Evolutionary conservation across 2,329 filamentous ascomycete species (phyloP).

Genomic region (Sclerotinia spermophila): DNA sequence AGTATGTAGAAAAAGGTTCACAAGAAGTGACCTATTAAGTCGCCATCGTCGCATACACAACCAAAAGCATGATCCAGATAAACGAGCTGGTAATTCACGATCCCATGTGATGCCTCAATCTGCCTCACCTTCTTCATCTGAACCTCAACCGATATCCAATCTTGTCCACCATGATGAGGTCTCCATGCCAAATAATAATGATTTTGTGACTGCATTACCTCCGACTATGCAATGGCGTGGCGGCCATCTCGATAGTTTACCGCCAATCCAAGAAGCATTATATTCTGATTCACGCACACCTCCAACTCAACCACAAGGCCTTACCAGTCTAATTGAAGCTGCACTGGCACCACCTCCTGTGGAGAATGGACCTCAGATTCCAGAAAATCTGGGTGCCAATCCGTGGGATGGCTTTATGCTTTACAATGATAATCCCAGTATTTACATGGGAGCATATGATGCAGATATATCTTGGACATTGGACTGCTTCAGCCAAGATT

Average conservation of each 20-base stretch:
- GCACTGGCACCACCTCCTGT: constrained; percentile 28
- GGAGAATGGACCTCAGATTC: constrained; percentile 20
- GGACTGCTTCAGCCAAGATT: constrained; percentile 22
- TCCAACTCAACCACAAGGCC: constrained; percentile 25
- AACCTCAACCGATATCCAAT: constrained; percentile 18
- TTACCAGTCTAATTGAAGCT: constrained; percentile 34
- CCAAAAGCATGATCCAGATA: not conserved
- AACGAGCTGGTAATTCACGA: constrained; percentile 18
- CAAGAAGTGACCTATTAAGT: constrained; percentile 34
- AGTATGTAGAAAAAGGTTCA: constrained; percentile 34
- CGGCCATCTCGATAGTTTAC: not conserved
- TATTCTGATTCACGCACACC: constrained; percentile 10
- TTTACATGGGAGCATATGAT: constrained; percentile 35
- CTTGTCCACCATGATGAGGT: constrained; percentile 20
- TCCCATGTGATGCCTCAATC: constrained; percentile 23
- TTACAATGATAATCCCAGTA: constrained; percentile 26
- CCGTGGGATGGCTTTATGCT: constrained; percentile 34
- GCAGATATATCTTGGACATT: constrained; percentile 35
- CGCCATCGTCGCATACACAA: constrained; percentile 34
- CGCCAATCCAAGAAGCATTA: constrained; percentile 13
- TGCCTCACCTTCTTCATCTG: constrained; percentile 16
- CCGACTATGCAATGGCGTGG: not conserved
- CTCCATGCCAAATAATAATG: not conserved
- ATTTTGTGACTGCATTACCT: not conserved
- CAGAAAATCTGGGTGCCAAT: constrained; percentile 26